A percentile compares a stretch with the other conserved stretches of the same genome.
phyloP scores from a whole-genome alignment of 192 early-diverging fungal species.

The Coemansia sp. region DNA sequence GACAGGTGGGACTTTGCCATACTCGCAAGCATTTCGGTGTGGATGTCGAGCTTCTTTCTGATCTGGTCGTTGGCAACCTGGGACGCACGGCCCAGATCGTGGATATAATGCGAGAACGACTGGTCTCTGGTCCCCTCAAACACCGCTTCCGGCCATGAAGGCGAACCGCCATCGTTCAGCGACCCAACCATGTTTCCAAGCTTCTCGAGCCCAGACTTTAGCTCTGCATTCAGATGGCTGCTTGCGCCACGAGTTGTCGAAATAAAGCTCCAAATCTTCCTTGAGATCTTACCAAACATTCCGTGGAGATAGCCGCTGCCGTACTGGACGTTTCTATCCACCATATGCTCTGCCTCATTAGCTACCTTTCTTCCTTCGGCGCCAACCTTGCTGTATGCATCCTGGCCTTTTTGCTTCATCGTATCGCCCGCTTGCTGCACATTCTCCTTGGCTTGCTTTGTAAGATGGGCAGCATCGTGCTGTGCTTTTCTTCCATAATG shows the following conservation, averaged over 20 bases:
- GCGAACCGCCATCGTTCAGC: slow-evolving; percentile 12
- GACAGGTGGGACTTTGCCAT: slow-evolving; percentile 21
- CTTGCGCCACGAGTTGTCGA: slow-evolving; percentile 25
- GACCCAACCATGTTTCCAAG: slow-evolving; percentile 30
- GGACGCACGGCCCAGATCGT: slow-evolving; percentile 30
- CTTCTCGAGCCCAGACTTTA: slow-evolving; percentile 20
- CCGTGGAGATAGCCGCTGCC: slow-evolving; percentile 4
- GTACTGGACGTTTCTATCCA: not conserved
- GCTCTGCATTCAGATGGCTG: slow-evolving; percentile 32
- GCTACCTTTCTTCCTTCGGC: slow-evolving; percentile 13
- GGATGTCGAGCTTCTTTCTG: slow-evolving; percentile 29
- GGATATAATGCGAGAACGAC: slow-evolving; percentile 24
- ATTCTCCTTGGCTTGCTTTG: slow-evolving; percentile 15
- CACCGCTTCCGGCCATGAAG: slow-evolving; percentile 44
- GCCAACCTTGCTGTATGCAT: slow-evolving; percentile 15
- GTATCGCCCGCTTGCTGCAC: slow-evolving; percentile 8
- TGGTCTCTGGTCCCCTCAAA: slow-evolving; percentile 34
- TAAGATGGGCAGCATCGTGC: not conserved
- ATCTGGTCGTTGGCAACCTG: slow-evolving; percentile 34
- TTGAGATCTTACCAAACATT: slow-evolving; percentile 4
- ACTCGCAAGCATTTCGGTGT: slow-evolving; percentile 22
- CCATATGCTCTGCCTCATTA: slow-evolving; percentile 5
- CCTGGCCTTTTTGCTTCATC: slow-evolving; percentile 18
- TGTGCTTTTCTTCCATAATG: slow-evolving; percentile 11
- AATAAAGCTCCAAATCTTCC: slow-evolving; percentile 5